A percentile compares a stretch with the other conserved stretches of the same genome.
phyloP scores from a whole-genome alignment of 164 flowering plant genomes.

The Cinnamomum chago region DNA sequence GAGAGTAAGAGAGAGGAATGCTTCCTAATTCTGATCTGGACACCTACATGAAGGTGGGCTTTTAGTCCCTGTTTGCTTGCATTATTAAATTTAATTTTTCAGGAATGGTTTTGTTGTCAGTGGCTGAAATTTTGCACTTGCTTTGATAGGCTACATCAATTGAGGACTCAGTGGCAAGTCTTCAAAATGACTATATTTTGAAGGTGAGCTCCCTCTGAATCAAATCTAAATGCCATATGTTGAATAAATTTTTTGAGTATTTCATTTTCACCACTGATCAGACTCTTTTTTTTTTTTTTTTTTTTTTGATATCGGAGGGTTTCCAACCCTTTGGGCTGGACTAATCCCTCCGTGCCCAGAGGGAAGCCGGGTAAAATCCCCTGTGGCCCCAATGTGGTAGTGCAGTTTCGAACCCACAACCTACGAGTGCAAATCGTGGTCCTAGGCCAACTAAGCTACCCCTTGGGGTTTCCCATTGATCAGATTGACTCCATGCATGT shows the following conservation, averaged over 20 bases:
- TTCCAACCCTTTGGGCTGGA: too few species aligned
- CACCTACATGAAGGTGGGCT: conserved; percentile 62
- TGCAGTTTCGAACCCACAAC: too few species aligned
- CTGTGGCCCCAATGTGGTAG: too few species aligned
- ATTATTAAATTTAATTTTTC: not conserved
- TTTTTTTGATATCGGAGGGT: too few species aligned
- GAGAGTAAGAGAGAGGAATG: conserved; percentile 58
- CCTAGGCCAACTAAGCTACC: too few species aligned
- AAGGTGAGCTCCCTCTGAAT: conserved; percentile 30
- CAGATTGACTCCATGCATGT: too few species aligned
- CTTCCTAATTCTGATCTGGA: conserved; percentile 61
- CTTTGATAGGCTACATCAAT: conserved; percentile 45
- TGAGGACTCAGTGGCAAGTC: conserved; percentile 38
- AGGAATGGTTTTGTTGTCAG: not conserved
- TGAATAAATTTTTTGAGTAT: not conserved
- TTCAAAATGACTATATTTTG: conserved; percentile 62
- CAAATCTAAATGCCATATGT: not conserved
- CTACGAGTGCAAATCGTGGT: too few species aligned
- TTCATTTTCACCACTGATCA: not conserved
- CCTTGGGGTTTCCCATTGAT: too few species aligned
- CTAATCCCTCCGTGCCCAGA: too few species aligned
- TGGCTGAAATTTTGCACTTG: not conserved
- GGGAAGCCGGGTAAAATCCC: too few species aligned
- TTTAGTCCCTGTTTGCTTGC: not conserved
- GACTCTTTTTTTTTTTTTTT: too few species aligned